Evolutionary conservation across 2,329 filamentous ascomycete species (phyloP).

Genomic region (Lasiodiplodia sp.): DNA sequence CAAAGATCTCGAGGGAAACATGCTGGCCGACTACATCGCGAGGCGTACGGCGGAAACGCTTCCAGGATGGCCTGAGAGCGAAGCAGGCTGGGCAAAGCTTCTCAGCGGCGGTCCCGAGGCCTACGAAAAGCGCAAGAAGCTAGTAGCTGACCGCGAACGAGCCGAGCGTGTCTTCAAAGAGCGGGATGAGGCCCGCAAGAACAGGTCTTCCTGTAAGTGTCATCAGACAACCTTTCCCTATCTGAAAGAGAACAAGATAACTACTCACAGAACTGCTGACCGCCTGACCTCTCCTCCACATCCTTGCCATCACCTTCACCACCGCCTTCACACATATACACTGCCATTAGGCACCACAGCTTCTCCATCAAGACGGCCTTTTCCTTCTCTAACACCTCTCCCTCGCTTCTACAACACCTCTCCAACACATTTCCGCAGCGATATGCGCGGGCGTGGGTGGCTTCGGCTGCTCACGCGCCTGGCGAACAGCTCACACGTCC

Average conservation of each 20-base stretch:
- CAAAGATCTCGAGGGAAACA: background rate
- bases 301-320: background rate
- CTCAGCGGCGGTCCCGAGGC: background rate
- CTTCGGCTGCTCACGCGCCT: constrained; percentile 3
- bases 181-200: background rate
- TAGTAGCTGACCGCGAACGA: background rate
- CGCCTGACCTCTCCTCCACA: background rate
- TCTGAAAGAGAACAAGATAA: background rate
- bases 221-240: background rate
- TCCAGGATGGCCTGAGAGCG: background rate
- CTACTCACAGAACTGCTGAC: background rate
- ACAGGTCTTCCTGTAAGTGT: background rate
- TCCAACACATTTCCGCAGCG: background rate
- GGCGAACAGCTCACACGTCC: constrained; percentile 18
- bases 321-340: background rate
- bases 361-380: background rate
- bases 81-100: background rate
- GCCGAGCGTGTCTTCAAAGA: background rate
- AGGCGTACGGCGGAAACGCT: background rate
- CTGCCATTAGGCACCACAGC: background rate
- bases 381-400: background rate
- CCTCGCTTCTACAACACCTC: background rate
- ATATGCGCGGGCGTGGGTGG: background rate
- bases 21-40: background rate
- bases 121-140: background rate